Base-by-base conservation (phyloP, 2,329 filamentous ascomycete genomes). In the Kalaharituber pfeilii region DNA sequence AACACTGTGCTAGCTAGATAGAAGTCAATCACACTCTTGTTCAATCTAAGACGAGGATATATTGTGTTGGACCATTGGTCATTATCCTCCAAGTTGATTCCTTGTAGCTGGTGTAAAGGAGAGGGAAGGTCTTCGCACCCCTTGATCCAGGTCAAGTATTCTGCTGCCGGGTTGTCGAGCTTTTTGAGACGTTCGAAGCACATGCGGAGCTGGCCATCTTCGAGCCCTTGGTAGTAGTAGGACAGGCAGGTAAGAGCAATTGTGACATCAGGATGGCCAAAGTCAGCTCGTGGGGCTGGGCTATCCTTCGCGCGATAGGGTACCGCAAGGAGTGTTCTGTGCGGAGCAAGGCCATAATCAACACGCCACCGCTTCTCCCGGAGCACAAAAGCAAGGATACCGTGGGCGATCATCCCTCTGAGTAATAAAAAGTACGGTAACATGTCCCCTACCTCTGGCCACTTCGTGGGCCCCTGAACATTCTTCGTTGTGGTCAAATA, bases 291-390 rank as follows among this genome's bases (percentile, higher is more conserved):
- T 0, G 76, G 73, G 0, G 73, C 75, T 0, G 82, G 81, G 0
- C 73, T 69, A 2, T 81, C 82, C 54, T 86, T 84, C 0, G 79
- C 78, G 9, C 76, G 71, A 50, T 74, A 86, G 0, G 82, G 82
- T 0, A 86, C 82, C 0, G 81, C 80, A 4, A 83, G 73, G 0
- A 78, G 77, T 36, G 73, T 69, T 11, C 82, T 71, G 0, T 57
- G 47, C 0, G 75, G 72, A 58, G 79, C 72, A 0, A 81, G 66
- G 0, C 78, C 78, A 49, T 81, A 87, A 44, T 78, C 71, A 0
- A 86, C 81, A 26, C 81, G 79, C 75, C 76, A 84, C 3, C 78
- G 68, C 62, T 82, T 84, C 50, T 75, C 24, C 33, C 57, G 75
- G 0, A 83, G 62, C 2, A 71, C 74, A 24, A 80, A 73, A 1